Evolutionary conservation across 139 green algal species (phyloP).

Genomic region (Ettlia oleoabundans): DNA sequence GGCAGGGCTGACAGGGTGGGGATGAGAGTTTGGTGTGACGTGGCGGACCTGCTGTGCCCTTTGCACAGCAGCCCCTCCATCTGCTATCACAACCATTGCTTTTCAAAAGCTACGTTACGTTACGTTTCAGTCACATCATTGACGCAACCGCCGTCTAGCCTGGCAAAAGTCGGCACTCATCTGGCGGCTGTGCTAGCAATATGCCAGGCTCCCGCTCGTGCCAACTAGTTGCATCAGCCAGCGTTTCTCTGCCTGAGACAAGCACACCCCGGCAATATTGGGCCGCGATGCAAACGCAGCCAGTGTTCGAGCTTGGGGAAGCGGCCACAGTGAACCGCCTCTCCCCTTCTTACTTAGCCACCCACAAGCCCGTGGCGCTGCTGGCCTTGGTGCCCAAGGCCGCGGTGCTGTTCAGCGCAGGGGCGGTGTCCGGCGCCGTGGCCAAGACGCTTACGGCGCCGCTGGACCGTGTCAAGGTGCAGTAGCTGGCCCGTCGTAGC

Average conservation of each 20-base stretch:
- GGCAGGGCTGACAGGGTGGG: too few species aligned
- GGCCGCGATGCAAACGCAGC: not conserved
- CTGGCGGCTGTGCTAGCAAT: too few species aligned
- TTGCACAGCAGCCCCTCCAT: too few species aligned
- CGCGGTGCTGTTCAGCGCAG: conserved; percentile 75
- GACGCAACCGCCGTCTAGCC: too few species aligned
- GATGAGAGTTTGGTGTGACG: too few species aligned
- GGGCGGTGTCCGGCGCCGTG: conserved; percentile 77
- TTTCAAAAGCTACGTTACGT: too few species aligned
- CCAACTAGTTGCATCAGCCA: not conserved
- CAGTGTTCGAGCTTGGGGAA: conserved; percentile 22
- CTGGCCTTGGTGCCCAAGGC: conserved; percentile 61
- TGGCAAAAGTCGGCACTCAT: too few species aligned
- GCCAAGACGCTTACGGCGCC: conserved; percentile 86
- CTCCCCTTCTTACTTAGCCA: conserved; percentile 3
- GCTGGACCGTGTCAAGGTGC: conserved; percentile 74
- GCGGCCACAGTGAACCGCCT: conserved; percentile 8
- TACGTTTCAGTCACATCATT: too few species aligned
- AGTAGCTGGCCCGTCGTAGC: not conserved
- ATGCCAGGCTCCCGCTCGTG: not conserved
- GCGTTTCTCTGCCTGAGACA: not conserved
- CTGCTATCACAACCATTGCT: too few species aligned
- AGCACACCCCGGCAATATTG: not conserved
- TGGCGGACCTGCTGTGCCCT: too few species aligned
- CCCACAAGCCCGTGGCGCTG: conserved; percentile 41